These are phyloP conservation scores for Picea sitchensis DNA, from an alignment of 75 land plant genomes.

Conservation along the genomic window DNA sequence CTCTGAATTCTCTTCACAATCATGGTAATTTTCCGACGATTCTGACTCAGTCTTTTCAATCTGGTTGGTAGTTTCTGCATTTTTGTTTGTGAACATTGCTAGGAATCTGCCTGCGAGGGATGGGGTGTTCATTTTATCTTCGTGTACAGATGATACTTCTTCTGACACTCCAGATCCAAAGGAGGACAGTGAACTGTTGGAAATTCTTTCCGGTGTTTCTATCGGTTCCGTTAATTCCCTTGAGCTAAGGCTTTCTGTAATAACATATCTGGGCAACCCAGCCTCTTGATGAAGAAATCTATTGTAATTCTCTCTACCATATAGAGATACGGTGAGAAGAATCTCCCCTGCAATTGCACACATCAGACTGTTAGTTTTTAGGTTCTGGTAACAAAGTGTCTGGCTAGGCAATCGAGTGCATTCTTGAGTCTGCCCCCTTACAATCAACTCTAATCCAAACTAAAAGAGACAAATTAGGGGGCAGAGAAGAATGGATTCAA, in stretches of 20 bases:
- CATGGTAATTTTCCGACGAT: neutral
- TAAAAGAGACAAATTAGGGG: neutral
- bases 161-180: slow-evolving; percentile 17
- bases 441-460: too few species aligned
- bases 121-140: slow-evolving; percentile 30
- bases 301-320: slow-evolving; percentile 23
- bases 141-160: slow-evolving; percentile 16
- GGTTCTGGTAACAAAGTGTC: too few species aligned
- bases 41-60: slow-evolving; percentile 11
- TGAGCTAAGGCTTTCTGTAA: slow-evolving; percentile 7
- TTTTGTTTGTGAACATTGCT: slow-evolving; percentile 38
- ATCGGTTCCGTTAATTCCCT: slow-evolving; percentile 1
- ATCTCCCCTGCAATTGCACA: slow-evolving; percentile 60
- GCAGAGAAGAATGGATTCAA: neutral
- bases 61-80: slow-evolving; percentile 10
- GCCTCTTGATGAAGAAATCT: slow-evolving; percentile 13
- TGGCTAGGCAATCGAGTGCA: too few species aligned
- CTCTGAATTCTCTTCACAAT: slow-evolving; percentile 6
- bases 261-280: neutral
- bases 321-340: slow-evolving; percentile 43
- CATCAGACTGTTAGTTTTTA: too few species aligned
- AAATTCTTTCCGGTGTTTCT: slow-evolving; percentile 10
- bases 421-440: too few species aligned
- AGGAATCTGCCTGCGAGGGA: slow-evolving; percentile 32
- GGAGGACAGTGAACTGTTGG: slow-evolving; percentile 9